Base-by-base conservation (phyloP, 768 basidiomycete genomes). In the Lentinula sp. region DNA sequence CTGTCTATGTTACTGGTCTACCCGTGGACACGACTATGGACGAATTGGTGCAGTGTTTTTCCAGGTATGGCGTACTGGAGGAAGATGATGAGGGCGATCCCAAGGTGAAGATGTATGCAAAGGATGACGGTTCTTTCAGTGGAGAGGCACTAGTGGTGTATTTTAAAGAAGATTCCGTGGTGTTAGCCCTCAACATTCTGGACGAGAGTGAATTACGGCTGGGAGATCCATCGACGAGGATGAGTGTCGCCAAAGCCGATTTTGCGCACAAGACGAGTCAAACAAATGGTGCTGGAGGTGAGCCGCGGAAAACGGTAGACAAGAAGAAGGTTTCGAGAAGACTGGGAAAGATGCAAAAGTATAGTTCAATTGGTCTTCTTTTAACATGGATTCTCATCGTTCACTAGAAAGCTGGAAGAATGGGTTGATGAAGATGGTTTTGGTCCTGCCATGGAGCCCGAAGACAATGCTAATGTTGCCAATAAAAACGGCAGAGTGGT, bases 351-450 rank as follows among this genome's bases (percentile, higher is more conserved):
- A 89, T 95, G 87, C 89, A 91, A 76, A 90, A 84, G 95, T 95
- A 69, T 65, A 52, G 13, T 65, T 16, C 0, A 35, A 16, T 28
- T 28, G 7, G 48, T 45, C 4, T 33, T 36, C 10, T 46, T 42
- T 12, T 37, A 23, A 18, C 8, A 4, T 35, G 49, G 32, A 51
- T 32, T 45, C 37, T 41, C 32, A 45, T 57, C 10, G 16, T 42
- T 52, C 12, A 8, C 28, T 67, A 98, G 96, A 70, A 98, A 96
- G 78, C 74, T 98, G 33, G 82, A 82, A 57, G 93, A 97, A 68
- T 98, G 96, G 96, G 89, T 93, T 61, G 94, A 93, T 36, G 93
- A 93, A 70, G 94, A 95, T 64, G 93, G 93, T 2, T 93, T 93
- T 65, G 94, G 93, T 5, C 91, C 91, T 0, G 72, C 80, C 15